These are phyloP conservation scores for Voacanga thouarsii DNA, from an alignment of 257 asterid genomes.

Conservation along the genomic window DNA sequence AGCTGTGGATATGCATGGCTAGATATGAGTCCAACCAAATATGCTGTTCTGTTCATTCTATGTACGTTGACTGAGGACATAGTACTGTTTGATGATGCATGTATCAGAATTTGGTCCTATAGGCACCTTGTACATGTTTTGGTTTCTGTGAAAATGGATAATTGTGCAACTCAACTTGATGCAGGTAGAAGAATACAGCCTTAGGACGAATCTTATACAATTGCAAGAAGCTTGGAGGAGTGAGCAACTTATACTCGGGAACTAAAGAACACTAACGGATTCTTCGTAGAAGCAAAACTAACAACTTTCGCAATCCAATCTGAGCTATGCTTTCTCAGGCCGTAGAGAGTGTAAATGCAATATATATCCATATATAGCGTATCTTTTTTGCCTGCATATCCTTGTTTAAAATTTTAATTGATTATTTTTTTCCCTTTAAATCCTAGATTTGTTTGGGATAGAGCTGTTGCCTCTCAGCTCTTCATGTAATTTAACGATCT, in stretches of 20 bases:
- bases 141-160: not conserved
- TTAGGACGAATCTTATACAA: constrained; percentile 66
- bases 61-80: too few species aligned
- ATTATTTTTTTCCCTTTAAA: not conserved
- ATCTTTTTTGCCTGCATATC: constrained; percentile 3
- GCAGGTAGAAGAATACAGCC: constrained; percentile 85
- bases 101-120: too few species aligned
- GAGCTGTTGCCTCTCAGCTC: constrained; percentile 19
- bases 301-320: constrained; percentile 22
- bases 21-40: too few species aligned
- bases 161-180: not conserved
- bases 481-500: constrained; percentile 27
- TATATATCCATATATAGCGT: constrained; percentile 5
- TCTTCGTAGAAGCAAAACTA: constrained; percentile 21
- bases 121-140: not conserved
- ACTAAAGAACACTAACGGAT: constrained; percentile 19
- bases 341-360: constrained; percentile 19
- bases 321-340: not conserved
- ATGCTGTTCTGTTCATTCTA: too few species aligned
- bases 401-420: constrained; percentile 12
- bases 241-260: constrained; percentile 25
- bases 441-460: constrained; percentile 15
- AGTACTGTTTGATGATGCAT: too few species aligned
- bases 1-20: too few species aligned
- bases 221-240: constrained; percentile 49